Base-by-base conservation (phyloP, 129 eudicot species). In the Flaveria brownii region DNA sequence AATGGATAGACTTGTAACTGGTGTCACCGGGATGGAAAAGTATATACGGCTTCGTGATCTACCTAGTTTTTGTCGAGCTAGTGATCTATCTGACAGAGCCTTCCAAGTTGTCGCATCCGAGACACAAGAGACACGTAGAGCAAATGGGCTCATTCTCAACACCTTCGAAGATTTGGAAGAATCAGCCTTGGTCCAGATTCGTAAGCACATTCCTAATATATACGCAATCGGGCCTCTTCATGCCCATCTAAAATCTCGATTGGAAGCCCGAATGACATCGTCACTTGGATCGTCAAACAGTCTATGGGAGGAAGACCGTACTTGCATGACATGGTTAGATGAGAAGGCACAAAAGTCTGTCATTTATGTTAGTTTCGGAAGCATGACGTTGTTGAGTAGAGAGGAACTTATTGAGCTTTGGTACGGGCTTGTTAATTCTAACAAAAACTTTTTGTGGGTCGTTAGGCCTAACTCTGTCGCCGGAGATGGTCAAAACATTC, bases 351-450 rank as follows among this genome's bases (percentile, higher is more conserved):
- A 54, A 2, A 84, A 82, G 65, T 90, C 92, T 0, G 92, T 87
- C 1, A 54, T 87, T 9, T 90, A 90, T 43, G 89, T 87, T n/a
- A 90, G 90, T 72, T 90, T 90, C 8, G 92, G 90, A 15, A 87
- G 96, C 49, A 39, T 86, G 75, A 64, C 88, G 3, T 55, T 78
- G 28, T 42, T 87, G 33, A 79, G 80, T 18, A 77, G 71, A 23
- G 85, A 85, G 0, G 81, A 87, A 43, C 68, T 90, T 11, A 9
- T 86, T 50, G 96, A 90, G 65, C 79, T 90, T 71, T 84, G 89
- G 89, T 72, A 82, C 3, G 96, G 96, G 14, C 78, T 90, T 43
- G 85, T 77, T 7, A 90, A 87, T 57, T 83, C 87, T 15, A 83
- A 81, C 17, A 54, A 71, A 25, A 75, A 72, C 28, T 87, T 84